Percentiles rank a stretch among this genome's conserved stretches.
Evolutionary conservation across 140 eudicot species (phyloP).

Genomic region (Artemisia princeps): DNA sequence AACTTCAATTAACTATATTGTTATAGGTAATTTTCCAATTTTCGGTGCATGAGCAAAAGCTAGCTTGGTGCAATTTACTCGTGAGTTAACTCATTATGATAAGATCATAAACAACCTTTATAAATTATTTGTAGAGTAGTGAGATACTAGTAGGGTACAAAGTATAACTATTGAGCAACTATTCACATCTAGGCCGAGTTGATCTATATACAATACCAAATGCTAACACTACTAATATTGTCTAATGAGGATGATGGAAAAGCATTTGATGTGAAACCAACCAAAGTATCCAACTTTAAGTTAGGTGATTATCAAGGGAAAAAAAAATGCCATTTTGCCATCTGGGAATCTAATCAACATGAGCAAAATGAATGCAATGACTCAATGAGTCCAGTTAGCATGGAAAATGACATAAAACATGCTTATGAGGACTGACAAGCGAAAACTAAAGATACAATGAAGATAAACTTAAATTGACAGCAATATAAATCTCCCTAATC

Average conservation of each 20-base stretch:
- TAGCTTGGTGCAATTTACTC: background rate
- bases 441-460: conserved; percentile 18
- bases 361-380: background rate
- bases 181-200: no score
- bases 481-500: conserved; percentile 12
- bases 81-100: conserved; percentile 20
- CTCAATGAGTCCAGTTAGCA: conserved; percentile 8
- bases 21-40: background rate
- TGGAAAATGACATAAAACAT: conserved; percentile 16
- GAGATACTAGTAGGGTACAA: no score
- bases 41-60: background rate
- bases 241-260: background rate
- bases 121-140: no score
- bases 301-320: background rate
- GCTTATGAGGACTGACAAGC: conserved; percentile 27
- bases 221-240: background rate
- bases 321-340: conserved; percentile 17
- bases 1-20: background rate
- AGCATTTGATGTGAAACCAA: background rate
- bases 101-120: no score
- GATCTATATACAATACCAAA: background rate
- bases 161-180: no score
- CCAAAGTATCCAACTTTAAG: background rate
- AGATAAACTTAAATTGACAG: conserved; percentile 7
- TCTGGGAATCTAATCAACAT: background rate